Base-by-base conservation (phyloP, 1,284 basidiomycete species). In the Fomitiporia mediterranea region DNA sequence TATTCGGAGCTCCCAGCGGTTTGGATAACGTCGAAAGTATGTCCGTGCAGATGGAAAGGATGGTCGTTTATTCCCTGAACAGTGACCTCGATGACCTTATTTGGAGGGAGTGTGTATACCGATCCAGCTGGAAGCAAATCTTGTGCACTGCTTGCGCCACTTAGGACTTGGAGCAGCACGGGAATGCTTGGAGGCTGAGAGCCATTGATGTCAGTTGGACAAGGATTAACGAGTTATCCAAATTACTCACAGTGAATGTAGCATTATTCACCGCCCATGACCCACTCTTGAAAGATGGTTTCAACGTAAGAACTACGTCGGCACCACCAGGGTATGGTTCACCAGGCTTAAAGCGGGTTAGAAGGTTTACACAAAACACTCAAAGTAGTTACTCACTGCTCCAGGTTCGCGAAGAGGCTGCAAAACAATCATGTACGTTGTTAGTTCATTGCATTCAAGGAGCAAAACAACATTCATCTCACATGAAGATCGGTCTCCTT, bases 31-130 rank as follows among this genome's bases (percentile, higher is more conserved):
- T 68, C 64, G 46, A 74, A 70, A 11, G 55, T 59, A 39, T 74
- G 72, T 65, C 68, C 72, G 61, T 74, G 72, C 53, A 74, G 48
- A 56, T 62, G 72, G 51, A 53, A 56, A 3, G 71, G 70, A 54
- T 74, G 71, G 4, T 53, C 35, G 8, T 48, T 57, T 23, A 52
- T 60, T 3, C 51, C 58, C n/a, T 63, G 60, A 11, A 67, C 51
- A 15, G 60, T 59, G 21, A 68, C 52, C 40, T 68, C 66, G n/a
- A 67, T 58, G 15, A 55, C 55, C 6, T 55, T 57, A 40, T 66
- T 66, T 21, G 34, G 23, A 1, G 64, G 62, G 19, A 68, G 55
- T 6, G 54, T 27, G 53, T 64, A 66, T 3, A 68, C 63, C n/a
- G 53, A 48, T 7, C 63, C 66, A 9, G 40, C 35, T 17, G 67